phyloP scores from a whole-genome alignment of 2,329 filamentous ascomycete genomes.

The Cladosporium sp. region DNA sequence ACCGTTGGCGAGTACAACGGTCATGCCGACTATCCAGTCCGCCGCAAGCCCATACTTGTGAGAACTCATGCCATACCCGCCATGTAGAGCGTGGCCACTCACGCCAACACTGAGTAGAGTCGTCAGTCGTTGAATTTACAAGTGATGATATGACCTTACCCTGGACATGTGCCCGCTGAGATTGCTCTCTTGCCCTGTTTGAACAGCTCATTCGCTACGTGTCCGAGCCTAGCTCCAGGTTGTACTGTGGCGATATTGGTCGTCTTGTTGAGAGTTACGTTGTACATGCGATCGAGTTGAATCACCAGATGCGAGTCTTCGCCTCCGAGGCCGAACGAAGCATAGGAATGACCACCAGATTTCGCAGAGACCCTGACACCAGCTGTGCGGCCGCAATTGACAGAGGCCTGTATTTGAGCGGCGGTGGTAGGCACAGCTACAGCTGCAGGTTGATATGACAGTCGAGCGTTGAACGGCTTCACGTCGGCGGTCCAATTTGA shows the following conservation, averaged over 20 bases:
- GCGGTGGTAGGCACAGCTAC: constrained; percentile 5
- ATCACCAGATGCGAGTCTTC: constrained; percentile 13
- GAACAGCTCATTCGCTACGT: constrained; percentile 12
- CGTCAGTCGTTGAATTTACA: neutral
- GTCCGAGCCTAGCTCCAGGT: constrained; percentile 13
- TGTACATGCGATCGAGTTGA: constrained; percentile 12
- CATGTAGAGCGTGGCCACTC: constrained; percentile 13
- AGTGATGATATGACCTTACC: neutral
- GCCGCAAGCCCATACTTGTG: constrained; percentile 15
- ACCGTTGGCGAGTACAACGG: constrained; percentile 13
- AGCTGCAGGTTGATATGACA: constrained; percentile 5
- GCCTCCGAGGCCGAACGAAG: constrained; percentile 12
- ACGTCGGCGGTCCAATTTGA: constrained; percentile 7
- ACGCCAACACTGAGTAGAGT: constrained; percentile 10
- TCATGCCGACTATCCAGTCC: constrained; percentile 13
- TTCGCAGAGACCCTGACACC: constrained; percentile 12
- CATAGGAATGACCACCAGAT: constrained; percentile 12
- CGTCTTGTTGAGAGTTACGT: constrained; percentile 11
- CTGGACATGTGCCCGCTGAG: constrained; percentile 15
- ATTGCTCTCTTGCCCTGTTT: constrained; percentile 14
- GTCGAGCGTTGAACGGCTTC: constrained; percentile 8
- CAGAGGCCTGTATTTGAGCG: constrained; percentile 10
- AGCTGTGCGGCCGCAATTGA: constrained; percentile 6
- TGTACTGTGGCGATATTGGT: constrained; percentile 14
- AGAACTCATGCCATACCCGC: constrained; percentile 14